These are phyloP conservation scores for Sherardia arvensis DNA, from an alignment of 257 asterid genomes.

Conservation along the genomic window DNA sequence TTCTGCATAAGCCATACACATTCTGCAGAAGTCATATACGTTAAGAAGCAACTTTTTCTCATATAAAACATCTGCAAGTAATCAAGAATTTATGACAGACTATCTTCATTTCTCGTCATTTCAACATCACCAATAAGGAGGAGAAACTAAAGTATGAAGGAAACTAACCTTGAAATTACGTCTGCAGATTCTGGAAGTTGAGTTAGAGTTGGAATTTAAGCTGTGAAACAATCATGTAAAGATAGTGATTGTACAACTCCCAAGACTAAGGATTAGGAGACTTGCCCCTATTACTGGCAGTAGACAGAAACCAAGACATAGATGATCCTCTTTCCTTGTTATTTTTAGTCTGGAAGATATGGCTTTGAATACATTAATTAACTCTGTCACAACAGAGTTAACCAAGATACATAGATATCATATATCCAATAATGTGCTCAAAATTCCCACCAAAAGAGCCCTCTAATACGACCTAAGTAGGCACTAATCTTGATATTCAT, in stretches of 20 bases:
- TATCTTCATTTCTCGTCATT: neutral
- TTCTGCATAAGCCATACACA: too few relatives aligned
- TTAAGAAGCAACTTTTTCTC: neutral
- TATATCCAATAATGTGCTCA: too few relatives aligned
- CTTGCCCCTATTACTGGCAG: too few relatives aligned
- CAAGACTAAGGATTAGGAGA: neutral
- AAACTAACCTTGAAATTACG: neutral
- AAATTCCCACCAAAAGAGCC: too few relatives aligned
- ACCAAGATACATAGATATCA: too few relatives aligned
- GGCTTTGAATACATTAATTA: too few relatives aligned
- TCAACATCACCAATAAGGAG: too few relatives aligned
- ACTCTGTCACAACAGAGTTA: too few relatives aligned
- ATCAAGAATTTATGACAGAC: neutral
- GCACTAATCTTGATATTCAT: too few relatives aligned
- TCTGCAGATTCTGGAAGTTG: neutral
- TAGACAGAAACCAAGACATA: neutral
- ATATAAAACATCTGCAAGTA: slow-evolving; percentile 3
- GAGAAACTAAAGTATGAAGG: neutral
- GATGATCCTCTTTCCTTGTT: neutral
- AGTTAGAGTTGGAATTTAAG: neutral
- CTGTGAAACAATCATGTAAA: neutral
- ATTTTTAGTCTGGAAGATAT: too few relatives aligned
- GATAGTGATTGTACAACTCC: neutral
- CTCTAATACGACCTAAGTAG: too few relatives aligned
- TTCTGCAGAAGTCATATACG: too few relatives aligned